Conservation (phyloP, 78 protist genomes). For the Andalucia godoyi region DNA sequence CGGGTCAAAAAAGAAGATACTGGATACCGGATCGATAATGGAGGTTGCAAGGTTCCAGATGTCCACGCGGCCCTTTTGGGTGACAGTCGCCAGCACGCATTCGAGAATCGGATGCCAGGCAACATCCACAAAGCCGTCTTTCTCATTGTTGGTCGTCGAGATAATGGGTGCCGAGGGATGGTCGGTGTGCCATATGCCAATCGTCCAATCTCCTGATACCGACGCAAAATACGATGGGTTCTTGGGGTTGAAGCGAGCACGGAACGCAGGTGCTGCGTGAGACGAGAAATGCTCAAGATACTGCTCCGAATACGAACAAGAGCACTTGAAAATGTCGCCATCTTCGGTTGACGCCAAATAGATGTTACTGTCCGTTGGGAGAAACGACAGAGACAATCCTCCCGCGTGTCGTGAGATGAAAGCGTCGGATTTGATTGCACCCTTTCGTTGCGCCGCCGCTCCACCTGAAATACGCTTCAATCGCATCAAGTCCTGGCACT, state of each 20-base stretch:
- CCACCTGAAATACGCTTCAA: constrained; percentile 8
- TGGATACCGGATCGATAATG: background rate
- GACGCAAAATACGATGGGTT: constrained; percentile 19
- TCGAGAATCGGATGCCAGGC: constrained; percentile 24
- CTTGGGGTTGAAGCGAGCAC: constrained; percentile 41
- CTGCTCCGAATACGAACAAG: constrained; percentile 44
- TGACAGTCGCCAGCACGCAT: constrained; percentile 30
- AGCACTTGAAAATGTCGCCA: constrained; percentile 59
- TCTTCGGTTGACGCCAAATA: constrained; percentile 67
- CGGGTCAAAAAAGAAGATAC: too few species aligned
- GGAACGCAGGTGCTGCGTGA: constrained; percentile 57
- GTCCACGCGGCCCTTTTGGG: constrained; percentile 30
- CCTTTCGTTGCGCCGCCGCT: background rate
- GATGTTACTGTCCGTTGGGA: constrained; percentile 1
- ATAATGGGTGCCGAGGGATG: background rate
- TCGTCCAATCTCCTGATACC: constrained; percentile 48
- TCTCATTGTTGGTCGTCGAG: background rate
- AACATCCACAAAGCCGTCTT: constrained; percentile 24
- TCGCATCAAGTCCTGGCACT: constrained; percentile 16
- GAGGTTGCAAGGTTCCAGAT: constrained; percentile 39
- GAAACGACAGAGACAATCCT: constrained; percentile 35
- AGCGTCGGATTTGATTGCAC: background rate
- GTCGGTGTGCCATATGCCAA: constrained; percentile 28
- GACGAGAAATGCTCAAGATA: constrained; percentile 30
- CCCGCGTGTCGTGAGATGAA: constrained; percentile 28